Evolutionary conservation across 1,284 basidiomycete species (phyloP).

Genomic region (Trametes hirsuta): DNA sequence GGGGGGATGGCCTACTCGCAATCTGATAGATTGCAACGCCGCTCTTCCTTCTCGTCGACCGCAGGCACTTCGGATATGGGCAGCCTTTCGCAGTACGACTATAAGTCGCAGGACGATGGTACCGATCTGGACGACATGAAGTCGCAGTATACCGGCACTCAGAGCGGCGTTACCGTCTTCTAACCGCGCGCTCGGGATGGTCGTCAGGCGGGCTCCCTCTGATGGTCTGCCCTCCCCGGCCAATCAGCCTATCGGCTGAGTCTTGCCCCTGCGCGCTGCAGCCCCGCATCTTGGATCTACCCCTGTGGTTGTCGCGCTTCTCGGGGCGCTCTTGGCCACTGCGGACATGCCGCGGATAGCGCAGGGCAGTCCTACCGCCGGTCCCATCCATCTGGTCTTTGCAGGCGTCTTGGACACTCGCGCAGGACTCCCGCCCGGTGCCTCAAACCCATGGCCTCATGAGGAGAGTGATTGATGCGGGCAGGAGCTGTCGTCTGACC

Average conservation of each 20-base stretch:
- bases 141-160: slow-evolving; percentile 81
- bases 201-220: slow-evolving; percentile 24
- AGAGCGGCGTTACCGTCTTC: slow-evolving; percentile 83
- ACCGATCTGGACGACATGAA: slow-evolving; percentile 82
- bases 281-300: slow-evolving; percentile 28
- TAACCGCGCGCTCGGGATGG: slow-evolving; percentile 38
- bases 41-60: slow-evolving; percentile 76
- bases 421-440: slow-evolving; percentile 11
- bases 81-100: slow-evolving; percentile 78
- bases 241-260: slow-evolving; percentile 15
- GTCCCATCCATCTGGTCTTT: slow-evolving; percentile 11
- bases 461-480: slow-evolving; percentile 19
- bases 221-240: slow-evolving; percentile 21
- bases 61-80: slow-evolving; percentile 79
- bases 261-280: slow-evolving; percentile 14
- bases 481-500: slow-evolving; percentile 10
- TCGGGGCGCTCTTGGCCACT: slow-evolving; percentile 18
- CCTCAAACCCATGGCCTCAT: slow-evolving; percentile 14
- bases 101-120: slow-evolving; percentile 84
- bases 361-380: slow-evolving; percentile 7
- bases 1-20: slow-evolving; percentile 82
- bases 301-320: slow-evolving; percentile 22
- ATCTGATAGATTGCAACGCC: slow-evolving; percentile 67
- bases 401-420: slow-evolving; percentile 10
- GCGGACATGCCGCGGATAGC: slow-evolving; percentile 21